Evolutionary conservation across 495 filamentous ascomycete genomes (phyloP).

Genomic region (Lasiosphaeris hirsuta): DNA sequence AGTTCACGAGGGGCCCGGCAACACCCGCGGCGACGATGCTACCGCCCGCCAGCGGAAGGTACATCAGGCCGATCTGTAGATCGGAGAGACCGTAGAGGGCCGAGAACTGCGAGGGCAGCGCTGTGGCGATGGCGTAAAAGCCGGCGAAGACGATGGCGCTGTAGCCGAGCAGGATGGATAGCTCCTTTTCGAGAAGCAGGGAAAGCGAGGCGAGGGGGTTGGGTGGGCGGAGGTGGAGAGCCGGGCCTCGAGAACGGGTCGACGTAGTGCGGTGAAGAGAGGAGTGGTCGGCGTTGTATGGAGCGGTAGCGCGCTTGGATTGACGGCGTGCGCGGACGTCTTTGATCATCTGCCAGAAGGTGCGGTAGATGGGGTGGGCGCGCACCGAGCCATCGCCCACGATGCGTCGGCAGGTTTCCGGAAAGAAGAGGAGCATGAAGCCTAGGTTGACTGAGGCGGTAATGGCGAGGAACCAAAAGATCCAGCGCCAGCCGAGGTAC

Average conservation of each 20-base stretch:
- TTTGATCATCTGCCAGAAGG: slow-evolving; percentile 34
- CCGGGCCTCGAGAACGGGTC: neutral
- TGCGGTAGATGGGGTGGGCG: slow-evolving; percentile 38
- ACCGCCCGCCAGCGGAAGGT: slow-evolving; percentile 57
- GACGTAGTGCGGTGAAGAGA: neutral
- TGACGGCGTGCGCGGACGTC: slow-evolving; percentile 12
- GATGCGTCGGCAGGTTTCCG: slow-evolving; percentile 61
- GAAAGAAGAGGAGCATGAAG: slow-evolving; percentile 46
- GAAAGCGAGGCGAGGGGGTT: slow-evolving; percentile 59
- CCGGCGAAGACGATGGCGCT: slow-evolving; percentile 56
- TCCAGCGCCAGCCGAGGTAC: slow-evolving; percentile 61
- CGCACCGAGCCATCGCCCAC: slow-evolving; percentile 63
- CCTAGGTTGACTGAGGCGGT: slow-evolving; percentile 40
- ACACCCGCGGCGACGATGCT: slow-evolving; percentile 56
- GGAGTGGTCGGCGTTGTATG: neutral
- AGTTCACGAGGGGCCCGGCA: slow-evolving; percentile 47
- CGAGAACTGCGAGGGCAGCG: slow-evolving; percentile 47
- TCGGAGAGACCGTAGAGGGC: slow-evolving; percentile 54
- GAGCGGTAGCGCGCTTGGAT: neutral
- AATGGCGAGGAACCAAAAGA: slow-evolving; percentile 68
- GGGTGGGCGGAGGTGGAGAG: slow-evolving; percentile 30
- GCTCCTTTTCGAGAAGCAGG: slow-evolving; percentile 60
- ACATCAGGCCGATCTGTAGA: slow-evolving; percentile 57
- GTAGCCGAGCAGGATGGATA: slow-evolving; percentile 54
- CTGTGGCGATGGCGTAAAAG: slow-evolving; percentile 58